Conservation (phyloP, 495 filamentous ascomycete species). For the Neurospora discreta region DNA sequence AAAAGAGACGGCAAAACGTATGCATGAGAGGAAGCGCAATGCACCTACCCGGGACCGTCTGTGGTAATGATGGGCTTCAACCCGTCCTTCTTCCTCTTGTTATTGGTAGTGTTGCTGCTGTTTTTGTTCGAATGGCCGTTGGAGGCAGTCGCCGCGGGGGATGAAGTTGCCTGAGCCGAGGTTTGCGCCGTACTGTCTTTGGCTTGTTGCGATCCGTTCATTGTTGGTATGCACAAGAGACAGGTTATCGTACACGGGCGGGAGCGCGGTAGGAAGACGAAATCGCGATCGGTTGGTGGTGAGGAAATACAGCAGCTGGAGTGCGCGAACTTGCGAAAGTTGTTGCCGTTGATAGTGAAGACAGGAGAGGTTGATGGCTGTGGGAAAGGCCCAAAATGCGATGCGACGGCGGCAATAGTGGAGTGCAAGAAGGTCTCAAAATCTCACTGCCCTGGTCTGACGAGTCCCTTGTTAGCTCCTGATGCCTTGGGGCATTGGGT, state of each 20-base stretch:
- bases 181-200: slow-evolving; percentile 18
- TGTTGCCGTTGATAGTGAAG: background rate
- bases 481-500: background rate
- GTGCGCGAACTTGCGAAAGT: background rate
- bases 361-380: background rate
- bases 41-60: slow-evolving; percentile 45
- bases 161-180: slow-evolving; percentile 9
- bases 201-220: slow-evolving; percentile 24
- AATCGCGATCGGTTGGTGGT: background rate
- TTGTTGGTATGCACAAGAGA: slow-evolving; percentile 4
- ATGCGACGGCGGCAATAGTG: background rate
- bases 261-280: background rate
- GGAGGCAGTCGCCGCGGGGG: slow-evolving; percentile 13
- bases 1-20: slow-evolving; percentile 4
- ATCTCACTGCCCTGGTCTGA: background rate
- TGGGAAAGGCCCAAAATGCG: background rate
- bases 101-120: slow-evolving; percentile 39
- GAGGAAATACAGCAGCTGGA: background rate
- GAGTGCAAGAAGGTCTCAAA: background rate
- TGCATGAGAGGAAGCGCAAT: slow-evolving; percentile 12
- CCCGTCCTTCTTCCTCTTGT: slow-evolving; percentile 83
- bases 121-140: slow-evolving; percentile 35
- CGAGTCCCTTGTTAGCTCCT: background rate
- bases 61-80: slow-evolving; percentile 86
- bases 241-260: background rate